phyloP scores from a whole-genome alignment of 176 grass and related monocot species.

The Hordeum vulgare region MorexV3_pseudomolecules_assembly NC_058518.1:159203333-159203832 shows the following conservation, averaged over 20 bases:
- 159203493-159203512: conserved; percentile 18
- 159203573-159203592: background rate
- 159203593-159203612: background rate
- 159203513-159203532: background rate
- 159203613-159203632: background rate
- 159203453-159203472: background rate
- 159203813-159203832: background rate
- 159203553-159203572: background rate
- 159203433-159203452: conserved; percentile 25
- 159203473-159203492: background rate
- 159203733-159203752: background rate
- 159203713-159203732: background rate
- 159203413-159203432: background rate
- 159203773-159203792: background rate
- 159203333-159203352: conserved; percentile 24
- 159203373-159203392: background rate
- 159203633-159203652: background rate
- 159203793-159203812: background rate
- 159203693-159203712: background rate
- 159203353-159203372: conserved; percentile 8
- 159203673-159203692: background rate
- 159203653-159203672: background rate
- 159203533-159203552: background rate
- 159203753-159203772: conserved; percentile 1
- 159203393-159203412: background rate